phyloP scores from a whole-genome alignment of 805 yeast genomes.

The Kurtzmaniella cleridarum region DNA sequence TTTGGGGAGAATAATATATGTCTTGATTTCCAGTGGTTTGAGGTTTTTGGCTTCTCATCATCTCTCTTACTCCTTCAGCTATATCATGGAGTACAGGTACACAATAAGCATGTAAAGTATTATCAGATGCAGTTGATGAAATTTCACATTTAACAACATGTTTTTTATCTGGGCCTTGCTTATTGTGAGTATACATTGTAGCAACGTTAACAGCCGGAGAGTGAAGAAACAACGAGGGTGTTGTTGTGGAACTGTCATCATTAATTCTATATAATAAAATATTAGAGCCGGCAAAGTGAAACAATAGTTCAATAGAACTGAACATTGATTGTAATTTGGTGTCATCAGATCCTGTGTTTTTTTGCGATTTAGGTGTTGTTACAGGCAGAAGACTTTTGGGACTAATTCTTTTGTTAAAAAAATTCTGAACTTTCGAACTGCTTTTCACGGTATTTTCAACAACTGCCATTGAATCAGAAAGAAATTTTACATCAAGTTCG shows the following conservation, averaged over 20 bases:
- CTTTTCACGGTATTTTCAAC: conserved; percentile 51
- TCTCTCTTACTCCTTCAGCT: conserved; percentile 40
- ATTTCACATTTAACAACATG: conserved; percentile 50
- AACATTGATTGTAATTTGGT: conserved; percentile 4
- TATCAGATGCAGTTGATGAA: conserved; percentile 63
- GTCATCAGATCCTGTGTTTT: conserved; percentile 6
- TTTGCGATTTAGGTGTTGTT: conserved; percentile 3
- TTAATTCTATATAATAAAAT: conserved; percentile 45
- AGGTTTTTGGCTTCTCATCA: conserved; percentile 30
- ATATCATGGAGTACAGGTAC: conserved; percentile 72
- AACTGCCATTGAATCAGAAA: conserved; percentile 50
- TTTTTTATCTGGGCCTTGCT: conserved; percentile 25
- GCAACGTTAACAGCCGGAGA: conserved; percentile 70
- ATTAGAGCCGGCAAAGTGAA: conserved; percentile 67
- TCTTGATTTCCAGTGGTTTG: background rate
- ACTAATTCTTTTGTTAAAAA: conserved; percentile 18
- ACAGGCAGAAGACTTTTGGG: background rate
- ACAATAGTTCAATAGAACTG: conserved; percentile 42
- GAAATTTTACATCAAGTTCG: conserved; percentile 58
- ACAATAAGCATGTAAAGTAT: conserved; percentile 64
- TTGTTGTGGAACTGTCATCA: conserved; percentile 26
- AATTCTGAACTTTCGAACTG: conserved; percentile 35
- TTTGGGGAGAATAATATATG: background rate
- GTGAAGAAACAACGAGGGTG: conserved; percentile 54
- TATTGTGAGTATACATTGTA: conserved; percentile 44